Percentiles rank a stretch among this genome's conserved stretches.
Evolutionary conservation across 1,139 yeast genomes (phyloP).

Genomic region (Chernovozyma sophiae-reginae): DNA sequence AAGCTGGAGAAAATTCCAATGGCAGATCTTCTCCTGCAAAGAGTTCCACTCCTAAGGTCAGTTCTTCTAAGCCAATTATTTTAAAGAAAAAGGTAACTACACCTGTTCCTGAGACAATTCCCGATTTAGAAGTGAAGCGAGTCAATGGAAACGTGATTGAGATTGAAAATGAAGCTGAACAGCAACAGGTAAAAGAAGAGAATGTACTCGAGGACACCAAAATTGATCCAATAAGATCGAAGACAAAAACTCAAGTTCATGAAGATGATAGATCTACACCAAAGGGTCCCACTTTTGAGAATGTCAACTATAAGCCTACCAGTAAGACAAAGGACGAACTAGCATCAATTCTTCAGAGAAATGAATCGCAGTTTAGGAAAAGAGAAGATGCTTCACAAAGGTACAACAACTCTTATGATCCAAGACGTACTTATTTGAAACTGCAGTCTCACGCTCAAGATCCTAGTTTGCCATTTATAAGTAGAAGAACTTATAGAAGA

Average conservation of each 20-base stretch:
- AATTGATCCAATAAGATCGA: neutral
- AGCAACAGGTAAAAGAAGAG: neutral
- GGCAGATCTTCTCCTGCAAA: slow-evolving; percentile 17
- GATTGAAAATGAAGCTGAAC: neutral
- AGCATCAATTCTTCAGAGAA: slow-evolving; percentile 5
- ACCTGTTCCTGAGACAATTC: neutral
- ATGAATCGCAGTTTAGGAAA: neutral
- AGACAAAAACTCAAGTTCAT: neutral
- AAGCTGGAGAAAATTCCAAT: slow-evolving; percentile 16
- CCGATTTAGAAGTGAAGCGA: slow-evolving; percentile 1
- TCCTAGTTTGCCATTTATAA: neutral
- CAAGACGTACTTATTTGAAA: neutral
- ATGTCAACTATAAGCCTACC: neutral
- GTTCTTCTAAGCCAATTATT: slow-evolving; percentile 31
- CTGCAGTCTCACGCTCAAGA: neutral
- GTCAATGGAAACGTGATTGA: neutral
- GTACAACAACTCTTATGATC: neutral
- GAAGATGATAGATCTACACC: neutral
- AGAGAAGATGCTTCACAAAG: neutral
- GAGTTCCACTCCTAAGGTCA: slow-evolving; percentile 24
- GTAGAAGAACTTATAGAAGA: slow-evolving; percentile 1
- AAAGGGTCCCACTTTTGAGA: neutral
- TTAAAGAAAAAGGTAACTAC: slow-evolving; percentile 33
- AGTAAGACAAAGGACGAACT: slow-evolving; percentile 7
- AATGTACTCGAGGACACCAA: neutral